Conservation (phyloP, 2,329 filamentous ascomycete genomes). For the Fusarium siculi region DNA sequence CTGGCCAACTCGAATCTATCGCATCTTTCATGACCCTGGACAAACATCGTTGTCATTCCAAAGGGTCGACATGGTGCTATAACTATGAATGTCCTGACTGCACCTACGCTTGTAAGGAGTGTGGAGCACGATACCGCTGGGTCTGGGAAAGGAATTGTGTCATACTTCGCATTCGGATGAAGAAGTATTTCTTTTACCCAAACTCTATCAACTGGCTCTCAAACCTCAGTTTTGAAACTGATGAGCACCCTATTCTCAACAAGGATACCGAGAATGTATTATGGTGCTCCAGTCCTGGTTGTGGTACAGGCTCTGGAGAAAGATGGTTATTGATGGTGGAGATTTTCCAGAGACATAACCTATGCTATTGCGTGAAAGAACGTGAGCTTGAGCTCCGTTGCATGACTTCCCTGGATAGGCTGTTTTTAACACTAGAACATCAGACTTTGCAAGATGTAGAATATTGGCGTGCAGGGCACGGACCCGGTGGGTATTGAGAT, state of each 20-base stretch:
- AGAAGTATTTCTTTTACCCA: accelerated
- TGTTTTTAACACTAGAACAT: neutral
- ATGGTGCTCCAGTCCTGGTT: slow-evolving; percentile 6
- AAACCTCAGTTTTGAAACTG: neutral
- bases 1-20: neutral
- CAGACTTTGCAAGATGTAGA: neutral
- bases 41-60: neutral
- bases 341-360: neutral
- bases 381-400: neutral
- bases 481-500: no score
- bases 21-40: neutral
- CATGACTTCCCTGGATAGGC: neutral
- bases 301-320: neutral
- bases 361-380: accelerated
- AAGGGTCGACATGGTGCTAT: no score
- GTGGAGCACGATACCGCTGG: slow-evolving; percentile 3
- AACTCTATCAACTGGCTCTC: neutral
- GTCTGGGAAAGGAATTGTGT: accelerated
- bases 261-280: neutral
- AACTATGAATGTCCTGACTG: neutral
- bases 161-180: accelerated
- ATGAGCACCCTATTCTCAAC: neutral
- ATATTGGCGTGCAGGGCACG: neutral
- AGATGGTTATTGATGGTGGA: neutral
- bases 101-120: neutral